Conservation (phyloP, 768 basidiomycete genomes). For the Fibroporia radiculosa region DNA sequence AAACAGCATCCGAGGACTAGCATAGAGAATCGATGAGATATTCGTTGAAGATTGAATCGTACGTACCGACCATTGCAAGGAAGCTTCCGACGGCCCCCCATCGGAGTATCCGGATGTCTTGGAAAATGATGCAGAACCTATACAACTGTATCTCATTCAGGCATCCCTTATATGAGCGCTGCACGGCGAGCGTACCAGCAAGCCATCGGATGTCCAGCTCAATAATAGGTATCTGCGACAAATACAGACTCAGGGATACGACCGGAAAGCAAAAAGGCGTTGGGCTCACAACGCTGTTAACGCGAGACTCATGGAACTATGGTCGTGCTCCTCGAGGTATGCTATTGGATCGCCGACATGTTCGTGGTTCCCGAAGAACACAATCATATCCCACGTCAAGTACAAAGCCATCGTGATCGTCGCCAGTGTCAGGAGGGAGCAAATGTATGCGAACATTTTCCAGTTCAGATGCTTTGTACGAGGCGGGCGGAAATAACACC, state of each 20-base stretch:
- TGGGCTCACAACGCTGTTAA: constrained; percentile 3
- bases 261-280: no score
- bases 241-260: not conserved
- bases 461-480: not conserved
- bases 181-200: constrained; percentile 13
- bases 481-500: constrained; percentile 1
- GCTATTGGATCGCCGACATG: not conserved
- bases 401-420: constrained; percentile 17
- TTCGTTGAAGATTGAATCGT: not conserved
- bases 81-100: constrained; percentile 6
- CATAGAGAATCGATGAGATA: not conserved
- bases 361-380: not conserved
- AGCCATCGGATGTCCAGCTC: constrained; percentile 23
- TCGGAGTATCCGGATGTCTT: not conserved
- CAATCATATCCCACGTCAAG: not conserved
- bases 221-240: constrained; percentile 19
- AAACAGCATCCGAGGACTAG: constrained; percentile 8
- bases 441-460: constrained; percentile 4
- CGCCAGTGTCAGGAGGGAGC: constrained; percentile 13
- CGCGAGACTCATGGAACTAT: not conserved
- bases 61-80: constrained; percentile 6
- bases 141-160: not conserved
- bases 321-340: not conserved
- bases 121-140: not conserved
- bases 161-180: not conserved